These are phyloP conservation scores for Xylaria hypoxylon DNA, from an alignment of 2,329 filamentous ascomycete genomes.

Conservation along the genomic window DNA sequence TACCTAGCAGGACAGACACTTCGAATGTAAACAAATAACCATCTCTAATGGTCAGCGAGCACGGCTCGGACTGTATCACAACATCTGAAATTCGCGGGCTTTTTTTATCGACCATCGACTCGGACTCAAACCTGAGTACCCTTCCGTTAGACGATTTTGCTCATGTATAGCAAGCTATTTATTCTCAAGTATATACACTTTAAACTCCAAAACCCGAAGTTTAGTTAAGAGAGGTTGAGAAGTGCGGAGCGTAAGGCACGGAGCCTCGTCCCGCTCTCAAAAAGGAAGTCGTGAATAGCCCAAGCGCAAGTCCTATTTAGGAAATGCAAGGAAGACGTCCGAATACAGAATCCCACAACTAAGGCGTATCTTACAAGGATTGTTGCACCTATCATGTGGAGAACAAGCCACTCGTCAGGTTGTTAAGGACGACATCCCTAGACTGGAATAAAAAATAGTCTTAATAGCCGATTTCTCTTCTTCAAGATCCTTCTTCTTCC, in stretches of 20 bases:
- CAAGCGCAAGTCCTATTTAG: constrained; percentile 27
- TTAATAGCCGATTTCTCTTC: neutral
- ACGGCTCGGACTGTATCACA: neutral
- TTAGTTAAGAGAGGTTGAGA: neutral
- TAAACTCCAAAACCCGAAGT: neutral
- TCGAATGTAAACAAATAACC: neutral
- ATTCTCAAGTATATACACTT: neutral
- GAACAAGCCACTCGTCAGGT: neutral
- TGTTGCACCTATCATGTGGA: constrained; percentile 34
- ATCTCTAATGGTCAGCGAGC: neutral
- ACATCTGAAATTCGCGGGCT: neutral
- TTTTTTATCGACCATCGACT: neutral
- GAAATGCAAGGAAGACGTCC: constrained; percentile 29
- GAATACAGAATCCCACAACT: constrained; percentile 11
- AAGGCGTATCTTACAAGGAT: constrained; percentile 2
- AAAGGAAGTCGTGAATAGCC: constrained; percentile 21
- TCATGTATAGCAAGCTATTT: neutral
- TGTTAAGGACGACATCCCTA: neutral
- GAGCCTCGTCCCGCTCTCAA: constrained; percentile 32
- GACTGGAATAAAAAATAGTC: neutral
- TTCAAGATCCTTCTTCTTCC: neutral
- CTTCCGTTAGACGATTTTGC: no score
- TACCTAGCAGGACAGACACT: constrained; percentile 1
- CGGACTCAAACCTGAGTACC: neutral
- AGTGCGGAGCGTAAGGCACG: constrained; percentile 4